Evolutionary conservation across 2,329 filamentous ascomycete genomes (phyloP), one percentile per base, ranked within the genome.

Genomic region (Chrysoporthe cubensis): DNA sequence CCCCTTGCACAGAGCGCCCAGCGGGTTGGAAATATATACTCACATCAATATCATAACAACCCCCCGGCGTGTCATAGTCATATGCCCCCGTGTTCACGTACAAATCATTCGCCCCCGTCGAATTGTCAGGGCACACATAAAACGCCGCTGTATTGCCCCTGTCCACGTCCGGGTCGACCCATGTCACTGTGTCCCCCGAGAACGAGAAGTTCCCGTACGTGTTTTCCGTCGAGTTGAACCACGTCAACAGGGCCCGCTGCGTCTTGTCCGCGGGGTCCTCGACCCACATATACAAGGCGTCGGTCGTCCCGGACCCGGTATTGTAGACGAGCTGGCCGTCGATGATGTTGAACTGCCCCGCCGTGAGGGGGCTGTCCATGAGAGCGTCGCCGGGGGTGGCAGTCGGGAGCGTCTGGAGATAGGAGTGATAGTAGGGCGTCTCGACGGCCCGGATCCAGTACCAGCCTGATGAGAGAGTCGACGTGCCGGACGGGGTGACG

Each of bases 71-170:
- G 73, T 82, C 74, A 72, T 87, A 87, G 57, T 78, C 75, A 73
- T 87, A 88, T 48, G 83, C 83, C 0, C 86, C 85, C 56, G 86
- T 78, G 70, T 88, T 88, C 68, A 87, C 80, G 73, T 83, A 87
- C 71, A 87, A 67, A 60, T 72, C 74, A 74, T 84, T 79, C 16
- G 75, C 77, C 21, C 74, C n/a, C 6, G 68, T 66, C 9, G 61
- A 57, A 13, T 16, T 59, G 7, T 57, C 52, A 9, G 68, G 68
- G 68, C 84, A 88, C 52, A 87, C 84, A 73, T 86, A 81, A 82
- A 84, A 88, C 7, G 85, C 85, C 21, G 81, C 82, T 26, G 78
- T 73, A 72, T 87, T 88, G 48, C 83, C 84, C 50, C 85, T 74
- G 21, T 74, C 73, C 34, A 87, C 76, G 13, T 79, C 80, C 1